Conservation (phyloP, 2,329 filamentous ascomycete genomes). For the Diaporthe citri region DNA sequence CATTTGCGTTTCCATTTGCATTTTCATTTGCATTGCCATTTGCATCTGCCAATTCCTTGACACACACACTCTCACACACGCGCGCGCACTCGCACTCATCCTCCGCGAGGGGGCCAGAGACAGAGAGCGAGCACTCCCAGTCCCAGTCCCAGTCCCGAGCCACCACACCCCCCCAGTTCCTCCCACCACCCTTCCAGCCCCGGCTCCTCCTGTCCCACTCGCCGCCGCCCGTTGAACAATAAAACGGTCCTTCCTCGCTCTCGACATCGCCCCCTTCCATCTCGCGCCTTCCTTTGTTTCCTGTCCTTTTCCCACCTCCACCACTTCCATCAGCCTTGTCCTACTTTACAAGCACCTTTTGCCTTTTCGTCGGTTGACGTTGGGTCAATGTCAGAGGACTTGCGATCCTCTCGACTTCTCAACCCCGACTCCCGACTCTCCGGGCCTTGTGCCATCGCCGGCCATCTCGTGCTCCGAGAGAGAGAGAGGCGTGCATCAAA, state of each 20-base stretch:
- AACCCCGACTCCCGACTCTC: constrained; percentile 12
- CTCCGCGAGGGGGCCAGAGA: neutral
- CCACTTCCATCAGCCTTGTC: constrained; percentile 23
- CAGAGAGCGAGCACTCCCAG: neutral
- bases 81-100: neutral
- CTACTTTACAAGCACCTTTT: neutral
- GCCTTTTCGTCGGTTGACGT: constrained; percentile 32
- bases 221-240: constrained; percentile 36
- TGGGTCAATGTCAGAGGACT: constrained; percentile 38
- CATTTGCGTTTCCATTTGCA: constrained; percentile 30
- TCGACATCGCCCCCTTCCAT: constrained; percentile 33
- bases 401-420: constrained; percentile 36
- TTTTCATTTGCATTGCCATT: constrained; percentile 32
- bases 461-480: constrained; percentile 55
- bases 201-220: constrained; percentile 9
- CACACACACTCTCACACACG: constrained; percentile 1
- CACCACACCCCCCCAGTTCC: neutral
- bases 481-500: constrained; percentile 44
- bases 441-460: constrained; percentile 45
- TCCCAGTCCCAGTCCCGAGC: neutral
- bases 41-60: constrained; percentile 32
- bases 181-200: constrained; percentile 12
- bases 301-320: constrained; percentile 34
- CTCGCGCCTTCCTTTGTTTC: constrained; percentile 37
- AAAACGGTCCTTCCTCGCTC: constrained; percentile 38